These are phyloP conservation scores for Trypanosoma conorhini DNA, from an alignment of 208 protist genomes.

Conservation along the genomic window DNA sequence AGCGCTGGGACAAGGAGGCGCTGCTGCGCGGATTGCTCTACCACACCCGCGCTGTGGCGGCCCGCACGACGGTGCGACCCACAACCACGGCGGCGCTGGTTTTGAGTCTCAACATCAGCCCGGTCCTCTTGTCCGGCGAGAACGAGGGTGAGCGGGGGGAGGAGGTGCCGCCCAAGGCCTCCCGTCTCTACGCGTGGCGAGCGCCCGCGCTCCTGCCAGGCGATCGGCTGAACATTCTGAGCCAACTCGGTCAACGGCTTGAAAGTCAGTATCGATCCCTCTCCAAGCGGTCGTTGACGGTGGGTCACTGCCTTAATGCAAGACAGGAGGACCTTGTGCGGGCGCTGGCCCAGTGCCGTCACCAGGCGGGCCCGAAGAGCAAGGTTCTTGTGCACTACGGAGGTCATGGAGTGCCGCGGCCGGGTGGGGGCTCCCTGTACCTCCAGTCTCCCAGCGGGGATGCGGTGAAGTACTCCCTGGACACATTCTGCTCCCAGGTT, in stretches of 20 bases:
- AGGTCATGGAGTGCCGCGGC: constrained; percentile 63
- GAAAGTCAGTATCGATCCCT: constrained; percentile 73
- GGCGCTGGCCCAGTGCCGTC: constrained; percentile 59
- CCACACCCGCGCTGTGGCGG: constrained; percentile 58
- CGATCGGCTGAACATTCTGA: constrained; percentile 48
- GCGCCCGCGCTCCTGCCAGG: constrained; percentile 66
- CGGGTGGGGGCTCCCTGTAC: constrained; percentile 49
- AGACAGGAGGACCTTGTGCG: constrained; percentile 54
- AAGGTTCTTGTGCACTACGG: constrained; percentile 89
- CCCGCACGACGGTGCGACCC: constrained; percentile 48
- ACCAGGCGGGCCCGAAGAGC: constrained; percentile 47
- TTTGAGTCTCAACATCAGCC: constrained; percentile 70
- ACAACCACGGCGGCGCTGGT: constrained; percentile 65
- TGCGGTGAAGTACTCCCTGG: constrained; percentile 37
- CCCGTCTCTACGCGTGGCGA: constrained; percentile 73
- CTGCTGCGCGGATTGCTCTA: constrained; percentile 57
- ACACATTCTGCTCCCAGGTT: constrained; percentile 54
- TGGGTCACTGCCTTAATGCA: constrained; percentile 54
- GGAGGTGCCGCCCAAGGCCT: not conserved
- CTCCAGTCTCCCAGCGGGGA: constrained; percentile 36
- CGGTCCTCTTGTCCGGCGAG: constrained; percentile 44
- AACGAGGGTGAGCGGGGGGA: constrained; percentile 29
- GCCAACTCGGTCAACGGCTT: constrained; percentile 59
- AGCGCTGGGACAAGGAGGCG: constrained; percentile 65
- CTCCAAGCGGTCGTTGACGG: constrained; percentile 57